Conservation (phyloP, 2,329 filamentous ascomycete species). For the Aspergillus jensenii region DNA sequence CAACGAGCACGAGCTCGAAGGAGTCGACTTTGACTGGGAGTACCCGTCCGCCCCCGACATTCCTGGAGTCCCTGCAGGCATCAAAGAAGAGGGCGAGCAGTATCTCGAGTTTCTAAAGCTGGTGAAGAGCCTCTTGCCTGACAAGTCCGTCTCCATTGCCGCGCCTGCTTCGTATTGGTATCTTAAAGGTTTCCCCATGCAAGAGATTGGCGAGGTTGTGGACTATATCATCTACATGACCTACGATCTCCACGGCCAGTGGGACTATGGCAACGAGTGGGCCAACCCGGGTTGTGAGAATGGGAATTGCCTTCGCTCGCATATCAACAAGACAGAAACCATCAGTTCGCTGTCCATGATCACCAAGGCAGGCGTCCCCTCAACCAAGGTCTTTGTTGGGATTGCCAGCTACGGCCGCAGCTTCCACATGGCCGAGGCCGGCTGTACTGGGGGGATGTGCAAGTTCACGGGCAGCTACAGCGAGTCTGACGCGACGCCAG, state of each 20-base stretch:
- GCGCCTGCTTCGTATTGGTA: conserved; percentile 36
- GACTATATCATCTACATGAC: conserved; percentile 42
- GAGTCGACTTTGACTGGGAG: conserved; percentile 14
- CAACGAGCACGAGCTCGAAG: conserved; percentile 13
- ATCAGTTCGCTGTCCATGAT: conserved; percentile 30
- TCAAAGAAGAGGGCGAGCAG: conserved; percentile 27
- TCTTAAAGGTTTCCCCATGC: conserved; percentile 30
- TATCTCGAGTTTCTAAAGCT: conserved; percentile 33
- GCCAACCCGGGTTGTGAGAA: conserved; percentile 23
- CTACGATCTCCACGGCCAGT: conserved; percentile 36
- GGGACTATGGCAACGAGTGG: conserved; percentile 25
- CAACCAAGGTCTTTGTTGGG: neutral
- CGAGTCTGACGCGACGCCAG: neutral
- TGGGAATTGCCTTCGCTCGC: conserved; percentile 28
- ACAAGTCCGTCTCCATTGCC: conserved; percentile 28
- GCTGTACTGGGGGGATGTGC: neutral
- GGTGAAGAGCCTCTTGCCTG: conserved; percentile 14
- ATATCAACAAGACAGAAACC: conserved; percentile 41
- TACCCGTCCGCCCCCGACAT: conserved; percentile 31
- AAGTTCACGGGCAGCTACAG: neutral
- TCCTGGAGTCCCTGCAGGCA: conserved; percentile 33
- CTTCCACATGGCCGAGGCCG: neutral
- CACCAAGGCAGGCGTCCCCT: conserved; percentile 4
- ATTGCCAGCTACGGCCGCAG: conserved; percentile 3
- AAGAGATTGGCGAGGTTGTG: conserved; percentile 24